Evolutionary conservation across 2,329 filamentous ascomycete genomes (phyloP).

Genomic region (Fusarium coffeatum): DNA sequence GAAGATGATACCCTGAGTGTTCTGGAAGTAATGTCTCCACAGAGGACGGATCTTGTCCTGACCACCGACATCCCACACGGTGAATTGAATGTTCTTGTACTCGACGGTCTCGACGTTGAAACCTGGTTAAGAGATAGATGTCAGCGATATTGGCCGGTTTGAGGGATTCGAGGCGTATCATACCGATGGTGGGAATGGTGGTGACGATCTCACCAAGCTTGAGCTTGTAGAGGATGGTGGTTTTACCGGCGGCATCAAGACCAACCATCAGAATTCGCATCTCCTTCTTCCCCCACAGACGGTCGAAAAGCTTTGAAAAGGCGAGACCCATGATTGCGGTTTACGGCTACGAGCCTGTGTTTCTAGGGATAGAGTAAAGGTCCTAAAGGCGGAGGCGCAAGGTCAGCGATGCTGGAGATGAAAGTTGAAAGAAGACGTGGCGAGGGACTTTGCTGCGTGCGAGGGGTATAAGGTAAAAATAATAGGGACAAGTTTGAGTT

Average conservation of each 20-base stretch:
- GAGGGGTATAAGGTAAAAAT: constrained; percentile 19
- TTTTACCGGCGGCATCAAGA: constrained; percentile 99
- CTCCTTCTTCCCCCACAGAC: constrained; percentile 99
- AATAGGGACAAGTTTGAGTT: constrained; percentile 15
- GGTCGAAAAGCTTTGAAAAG: constrained; percentile 96
- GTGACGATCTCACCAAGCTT: constrained; percentile 99
- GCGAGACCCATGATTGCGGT: constrained; percentile 93
- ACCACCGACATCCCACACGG: constrained; percentile 99
- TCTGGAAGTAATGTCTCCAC: constrained; percentile 99
- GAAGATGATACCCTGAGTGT: constrained; percentile 99
- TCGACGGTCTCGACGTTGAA: constrained; percentile 99
- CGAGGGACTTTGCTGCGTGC: constrained; percentile 33
- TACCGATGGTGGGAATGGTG: constrained; percentile 98
- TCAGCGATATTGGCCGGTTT: constrained; percentile 38
- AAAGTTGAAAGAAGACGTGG: constrained; percentile 27
- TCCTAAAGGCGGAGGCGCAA: constrained; percentile 38
- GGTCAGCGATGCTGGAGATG: constrained; percentile 31
- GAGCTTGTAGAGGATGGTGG: constrained; percentile 99
- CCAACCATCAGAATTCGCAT: constrained; percentile 99
- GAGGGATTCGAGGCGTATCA: constrained; percentile 5
- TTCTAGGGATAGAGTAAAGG: constrained; percentile 44
- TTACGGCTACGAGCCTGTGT: constrained; percentile 51
- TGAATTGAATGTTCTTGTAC: constrained; percentile 99
- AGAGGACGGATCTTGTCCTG: constrained; percentile 99
- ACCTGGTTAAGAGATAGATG: constrained; percentile 61